A percentile compares a stretch with the other conserved stretches of the same genome.
phyloP scores from a whole-genome alignment of 2,329 filamentous ascomycete genomes.

The Calonectria pauciramosa region DNA sequence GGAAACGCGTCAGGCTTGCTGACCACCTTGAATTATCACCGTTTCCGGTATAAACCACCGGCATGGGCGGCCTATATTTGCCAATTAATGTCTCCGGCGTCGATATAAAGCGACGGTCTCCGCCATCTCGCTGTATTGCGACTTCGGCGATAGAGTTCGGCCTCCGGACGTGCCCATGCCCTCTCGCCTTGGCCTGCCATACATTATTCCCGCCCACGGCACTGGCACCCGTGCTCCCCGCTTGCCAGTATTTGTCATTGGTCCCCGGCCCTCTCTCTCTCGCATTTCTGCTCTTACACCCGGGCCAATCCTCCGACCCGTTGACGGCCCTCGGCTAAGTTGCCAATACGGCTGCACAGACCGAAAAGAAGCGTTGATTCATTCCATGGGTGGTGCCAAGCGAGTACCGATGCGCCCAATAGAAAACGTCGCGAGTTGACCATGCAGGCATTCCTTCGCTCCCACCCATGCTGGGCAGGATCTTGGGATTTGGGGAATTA shows the following conservation, averaged over 20 bases:
- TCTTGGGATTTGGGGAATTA: neutral
- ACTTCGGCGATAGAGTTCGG: conserved; percentile 24
- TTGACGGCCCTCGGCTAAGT: conserved; percentile 9
- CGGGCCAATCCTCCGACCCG: conserved; percentile 4
- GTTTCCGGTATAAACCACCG: conserved; percentile 1
- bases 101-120: neutral
- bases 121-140: neutral
- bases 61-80: neutral
- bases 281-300: neutral
- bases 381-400: neutral
- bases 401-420: conserved; percentile 3
- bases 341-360: neutral
- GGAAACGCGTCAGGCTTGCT: neutral
- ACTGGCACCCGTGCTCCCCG: conserved; percentile 6
- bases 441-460: conserved; percentile 1
- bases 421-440: neutral
- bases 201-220: neutral
- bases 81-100: neutral
- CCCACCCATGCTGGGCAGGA: neutral
- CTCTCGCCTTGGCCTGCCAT: neutral
- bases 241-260: conserved; percentile 15
- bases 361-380: neutral
- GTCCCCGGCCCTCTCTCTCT: neutral
- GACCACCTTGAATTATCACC: neutral
- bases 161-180: neutral